A percentile compares a stretch with the other conserved stretches of the same genome.
Conservation (phyloP, 768 basidiomycete species). For the Amanita exitialis region DNA sequence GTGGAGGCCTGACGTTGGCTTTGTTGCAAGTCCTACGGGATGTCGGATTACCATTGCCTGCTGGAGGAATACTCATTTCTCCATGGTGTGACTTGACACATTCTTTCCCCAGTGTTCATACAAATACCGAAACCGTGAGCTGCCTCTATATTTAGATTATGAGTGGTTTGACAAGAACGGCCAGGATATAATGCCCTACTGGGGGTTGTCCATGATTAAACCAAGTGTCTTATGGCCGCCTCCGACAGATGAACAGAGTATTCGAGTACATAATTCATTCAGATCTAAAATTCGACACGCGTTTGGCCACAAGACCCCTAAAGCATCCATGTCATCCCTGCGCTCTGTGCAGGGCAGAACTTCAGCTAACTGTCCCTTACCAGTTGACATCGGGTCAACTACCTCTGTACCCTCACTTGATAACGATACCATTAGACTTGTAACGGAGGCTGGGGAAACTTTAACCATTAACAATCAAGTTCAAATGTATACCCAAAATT, state of each 20-base stretch:
- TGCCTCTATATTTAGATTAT: not conserved
- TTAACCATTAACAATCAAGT: conserved; percentile 58
- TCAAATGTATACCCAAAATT: conserved; percentile 82
- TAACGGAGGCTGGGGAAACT: conserved; percentile 37
- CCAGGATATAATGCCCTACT: conserved; percentile 74
- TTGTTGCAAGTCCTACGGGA: conserved; percentile 86
- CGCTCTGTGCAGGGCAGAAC: not conserved
- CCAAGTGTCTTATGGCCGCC: conserved; percentile 75
- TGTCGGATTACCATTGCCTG: conserved; percentile 67
- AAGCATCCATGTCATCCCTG: conserved; percentile 13
- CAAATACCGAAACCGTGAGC: conserved; percentile 74
- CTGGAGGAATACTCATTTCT: conserved; percentile 82
- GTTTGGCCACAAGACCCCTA: conserved; percentile 17
- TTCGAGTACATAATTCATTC: conserved; percentile 44
- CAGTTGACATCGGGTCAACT: conserved; percentile 40
- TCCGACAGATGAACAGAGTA: conserved; percentile 55
- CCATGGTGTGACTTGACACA: conserved; percentile 94
- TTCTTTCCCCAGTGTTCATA: conserved; percentile 82
- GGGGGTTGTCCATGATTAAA: conserved; percentile 69
- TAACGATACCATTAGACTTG: conserved; percentile 35
- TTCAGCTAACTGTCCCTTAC: conserved; percentile 13
- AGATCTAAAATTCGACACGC: conserved; percentile 52
- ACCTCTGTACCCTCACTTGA: conserved; percentile 29
- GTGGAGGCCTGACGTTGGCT: conserved; percentile 79
- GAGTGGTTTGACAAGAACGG: not conserved